Evolutionary conservation across 306 rosid species (phyloP).

Genomic region (Corylus americana): DNA sequence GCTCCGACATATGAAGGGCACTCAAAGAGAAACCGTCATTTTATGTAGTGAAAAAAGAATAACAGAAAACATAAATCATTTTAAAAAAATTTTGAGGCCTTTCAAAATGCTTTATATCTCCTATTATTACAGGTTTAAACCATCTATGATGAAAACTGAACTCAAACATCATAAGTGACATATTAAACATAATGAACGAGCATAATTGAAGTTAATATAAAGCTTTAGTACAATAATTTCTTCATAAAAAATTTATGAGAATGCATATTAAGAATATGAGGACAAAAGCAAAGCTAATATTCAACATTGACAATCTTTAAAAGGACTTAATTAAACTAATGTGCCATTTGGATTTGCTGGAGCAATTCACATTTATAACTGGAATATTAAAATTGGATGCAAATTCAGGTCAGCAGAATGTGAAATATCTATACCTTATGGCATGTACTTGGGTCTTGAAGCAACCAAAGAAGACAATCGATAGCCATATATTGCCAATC

Average conservation of each 20-base stretch:
- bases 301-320: background rate
- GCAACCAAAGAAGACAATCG: constrained; percentile 95
- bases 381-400: background rate
- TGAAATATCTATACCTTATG: constrained; percentile 63
- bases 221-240: background rate
- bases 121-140: background rate
- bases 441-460: constrained; percentile 86
- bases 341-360: background rate
- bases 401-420: constrained; percentile 3
- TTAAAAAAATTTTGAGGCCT: background rate
- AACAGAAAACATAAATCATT: background rate
- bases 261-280: background rate
- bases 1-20: background rate
- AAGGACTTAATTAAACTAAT: background rate
- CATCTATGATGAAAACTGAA: background rate
- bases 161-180: constrained; percentile 1
- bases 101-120: background rate
- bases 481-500: constrained; percentile 99
- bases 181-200: constrained; percentile 13
- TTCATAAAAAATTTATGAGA: background rate
- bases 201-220: background rate
- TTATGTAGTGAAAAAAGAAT: background rate
- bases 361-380: background rate
- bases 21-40: background rate
- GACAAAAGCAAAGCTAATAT: background rate